These are phyloP conservation scores for cucumber (Cucumis sativus) DNA, from an alignment of 306 rosid species.

Conservation along the genomic window Cucumber_9930_V3 NC_026658.2:1096001-1096500, in stretches of 20 bases:
- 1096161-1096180: conserved; percentile 11
- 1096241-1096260: conserved; percentile 92
- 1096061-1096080: background rate
- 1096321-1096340: background rate
- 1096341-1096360: background rate
- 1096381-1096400: conserved; percentile 50
- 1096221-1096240: conserved; percentile 78
- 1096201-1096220: conserved; percentile 93
- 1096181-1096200: conserved; percentile 85
- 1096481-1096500: conserved; percentile 82
- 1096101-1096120: background rate
- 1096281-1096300: conserved; percentile 54
- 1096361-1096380: conserved; percentile 17
- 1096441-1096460: conserved; percentile 79
- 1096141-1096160: background rate
- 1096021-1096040: background rate
- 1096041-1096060: background rate
- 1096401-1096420: conserved; percentile 72
- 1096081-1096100: background rate
- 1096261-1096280: conserved; percentile 88
- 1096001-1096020: background rate
- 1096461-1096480: conserved; percentile 69
- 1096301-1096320: conserved; percentile 11
- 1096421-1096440: conserved; percentile 98
- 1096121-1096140: background rate